Evolutionary conservation across 2,329 filamentous ascomycete genomes (phyloP).

Genomic region (Pezicula rhizophila): DNA sequence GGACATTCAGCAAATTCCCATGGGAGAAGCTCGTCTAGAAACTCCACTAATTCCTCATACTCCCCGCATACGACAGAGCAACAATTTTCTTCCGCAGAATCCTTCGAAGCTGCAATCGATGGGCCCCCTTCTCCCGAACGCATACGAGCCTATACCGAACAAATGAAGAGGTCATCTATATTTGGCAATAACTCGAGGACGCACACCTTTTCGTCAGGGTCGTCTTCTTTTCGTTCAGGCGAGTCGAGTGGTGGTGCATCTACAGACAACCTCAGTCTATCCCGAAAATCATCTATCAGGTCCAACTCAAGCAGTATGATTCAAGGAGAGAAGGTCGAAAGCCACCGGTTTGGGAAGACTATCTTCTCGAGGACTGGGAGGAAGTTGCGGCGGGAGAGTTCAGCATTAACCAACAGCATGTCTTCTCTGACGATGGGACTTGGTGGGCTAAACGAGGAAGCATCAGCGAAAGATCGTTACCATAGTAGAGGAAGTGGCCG

Average conservation of each 20-base stretch:
- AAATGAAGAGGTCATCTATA: constrained; percentile 49
- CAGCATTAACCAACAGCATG: constrained; percentile 17
- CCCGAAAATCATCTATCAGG: constrained; percentile 49
- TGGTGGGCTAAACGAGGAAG: constrained; percentile 9
- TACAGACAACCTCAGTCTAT: constrained; percentile 34
- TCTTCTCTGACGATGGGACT: constrained; percentile 8
- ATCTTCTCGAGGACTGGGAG: constrained; percentile 49
- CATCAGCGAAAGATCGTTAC: constrained; percentile 18
- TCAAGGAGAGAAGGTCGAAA: constrained; percentile 48
- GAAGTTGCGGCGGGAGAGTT: constrained; percentile 41
- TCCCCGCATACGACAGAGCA: constrained; percentile 3
- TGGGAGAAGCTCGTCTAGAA: constrained; percentile 8
- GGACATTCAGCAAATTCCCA: constrained; percentile 9
- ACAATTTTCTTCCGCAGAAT: constrained; percentile 28
- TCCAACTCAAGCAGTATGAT: constrained; percentile 48
- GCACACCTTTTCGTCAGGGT: constrained; percentile 47
- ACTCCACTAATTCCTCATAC: background rate
- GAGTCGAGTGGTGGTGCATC: constrained; percentile 21
- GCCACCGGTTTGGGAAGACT: constrained; percentile 52
- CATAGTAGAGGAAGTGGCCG: constrained; percentile 10
- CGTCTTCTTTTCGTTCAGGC: constrained; percentile 46
- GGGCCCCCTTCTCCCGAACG: constrained; percentile 55
- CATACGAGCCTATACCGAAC: constrained; percentile 51
- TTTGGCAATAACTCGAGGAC: constrained; percentile 39
- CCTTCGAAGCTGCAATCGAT: constrained; percentile 53